Percentiles rank a stretch among this genome's conserved stretches.
These are phyloP conservation scores for Sutorius australiensis DNA, from an alignment of 768 basidiomycete species.

Conservation along the genomic window DNA sequence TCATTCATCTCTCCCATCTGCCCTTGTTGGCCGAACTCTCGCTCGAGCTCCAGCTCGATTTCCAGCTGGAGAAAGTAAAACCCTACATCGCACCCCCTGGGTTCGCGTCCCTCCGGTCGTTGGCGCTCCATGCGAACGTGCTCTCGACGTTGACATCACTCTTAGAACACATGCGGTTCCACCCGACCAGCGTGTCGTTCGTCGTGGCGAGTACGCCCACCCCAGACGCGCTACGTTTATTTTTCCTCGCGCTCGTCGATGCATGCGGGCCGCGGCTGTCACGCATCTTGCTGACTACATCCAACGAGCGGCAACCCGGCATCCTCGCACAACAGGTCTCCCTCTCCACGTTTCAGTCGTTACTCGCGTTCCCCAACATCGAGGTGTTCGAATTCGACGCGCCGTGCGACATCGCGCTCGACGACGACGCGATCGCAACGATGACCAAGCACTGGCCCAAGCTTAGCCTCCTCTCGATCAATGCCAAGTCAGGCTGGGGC, in stretches of 20 bases:
- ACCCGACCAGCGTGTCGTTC: constrained; percentile 14
- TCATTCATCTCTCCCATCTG: constrained; percentile 24
- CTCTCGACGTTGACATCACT: constrained; percentile 21
- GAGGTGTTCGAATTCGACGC: constrained; percentile 13
- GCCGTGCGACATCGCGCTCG: constrained; percentile 18
- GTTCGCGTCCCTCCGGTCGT: constrained; percentile 12
- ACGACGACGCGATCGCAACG: constrained; percentile 17
- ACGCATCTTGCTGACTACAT: constrained; percentile 8
- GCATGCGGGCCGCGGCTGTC: constrained; percentile 10
- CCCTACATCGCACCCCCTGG: constrained; percentile 10
- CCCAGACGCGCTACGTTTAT: constrained; percentile 18
- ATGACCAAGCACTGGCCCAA: constrained; percentile 22
- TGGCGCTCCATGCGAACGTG: constrained; percentile 6
- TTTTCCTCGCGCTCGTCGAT: constrained; percentile 17
- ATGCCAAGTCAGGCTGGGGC: constrained; percentile 19
- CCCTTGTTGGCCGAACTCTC: constrained; percentile 13
- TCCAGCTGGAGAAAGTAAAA: constrained; percentile 13
- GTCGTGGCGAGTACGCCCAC: constrained; percentile 8
- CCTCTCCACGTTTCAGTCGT: constrained; percentile 16
- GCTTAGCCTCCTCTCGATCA: constrained; percentile 13
- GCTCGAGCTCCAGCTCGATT: constrained; percentile 12
- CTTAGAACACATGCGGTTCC: constrained; percentile 17
- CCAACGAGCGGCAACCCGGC: not conserved
- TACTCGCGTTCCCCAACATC: constrained; percentile 15
- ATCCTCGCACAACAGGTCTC: constrained; percentile 2